Conservation (phyloP, 1,139 yeast species). For the Groenewaldozyma auringiensis region DNA sequence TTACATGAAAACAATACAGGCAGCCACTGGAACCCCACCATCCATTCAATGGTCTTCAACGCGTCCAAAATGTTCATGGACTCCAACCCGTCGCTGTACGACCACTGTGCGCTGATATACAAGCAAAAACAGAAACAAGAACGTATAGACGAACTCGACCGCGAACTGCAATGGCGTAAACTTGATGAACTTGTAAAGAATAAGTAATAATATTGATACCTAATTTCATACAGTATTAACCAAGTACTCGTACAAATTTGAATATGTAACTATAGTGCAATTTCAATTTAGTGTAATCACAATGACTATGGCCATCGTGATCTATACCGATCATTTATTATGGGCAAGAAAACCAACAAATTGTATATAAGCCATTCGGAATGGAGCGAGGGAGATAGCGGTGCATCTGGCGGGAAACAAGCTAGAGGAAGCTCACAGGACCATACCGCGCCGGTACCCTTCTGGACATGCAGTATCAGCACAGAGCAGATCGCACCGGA, state of each 20-base stretch:
- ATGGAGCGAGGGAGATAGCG: constrained; percentile 26
- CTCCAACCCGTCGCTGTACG: constrained; percentile 83
- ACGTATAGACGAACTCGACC: constrained; percentile 46
- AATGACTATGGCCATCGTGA: too few relatives aligned
- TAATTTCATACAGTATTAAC: too few relatives aligned
- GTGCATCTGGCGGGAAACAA: constrained; percentile 26
- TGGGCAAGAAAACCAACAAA: constrained; percentile 36
- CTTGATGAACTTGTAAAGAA: neutral
- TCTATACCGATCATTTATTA: constrained; percentile 11
- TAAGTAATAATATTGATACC: neutral
- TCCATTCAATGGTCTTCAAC: constrained; percentile 82
- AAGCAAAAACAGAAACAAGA: constrained; percentile 67
- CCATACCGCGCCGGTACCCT: too few relatives aligned
- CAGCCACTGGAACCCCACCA: constrained; percentile 82
- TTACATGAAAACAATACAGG: constrained; percentile 60
- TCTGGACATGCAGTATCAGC: constrained; percentile 32
- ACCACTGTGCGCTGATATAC: constrained; percentile 82
- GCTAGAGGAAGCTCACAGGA: constrained; percentile 13
- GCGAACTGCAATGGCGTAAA: constrained; percentile 24
- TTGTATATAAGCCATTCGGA: constrained; percentile 33
- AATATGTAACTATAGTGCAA: too few relatives aligned
- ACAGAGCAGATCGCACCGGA: constrained; percentile 28
- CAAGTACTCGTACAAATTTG: neutral
- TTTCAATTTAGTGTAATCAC: too few relatives aligned
- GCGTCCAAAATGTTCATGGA: constrained; percentile 92